Base-by-base conservation (phyloP, 2,329 filamentous ascomycete species). In the Fusarium nodosum region DNA sequence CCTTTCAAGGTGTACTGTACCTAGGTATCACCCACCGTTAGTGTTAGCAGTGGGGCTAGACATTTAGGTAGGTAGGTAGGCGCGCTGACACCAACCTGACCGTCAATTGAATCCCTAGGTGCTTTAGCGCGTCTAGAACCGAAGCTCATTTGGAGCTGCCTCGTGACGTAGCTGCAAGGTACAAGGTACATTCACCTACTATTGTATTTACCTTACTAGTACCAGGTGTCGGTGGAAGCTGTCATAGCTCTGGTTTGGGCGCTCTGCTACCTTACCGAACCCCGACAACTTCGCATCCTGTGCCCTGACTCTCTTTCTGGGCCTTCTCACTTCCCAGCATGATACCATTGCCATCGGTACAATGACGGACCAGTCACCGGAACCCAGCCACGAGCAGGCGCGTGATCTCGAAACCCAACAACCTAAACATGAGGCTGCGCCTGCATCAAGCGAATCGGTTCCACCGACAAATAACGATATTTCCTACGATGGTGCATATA, bases 291-390 rank as follows among this genome's bases (percentile, higher is more conserved):
- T 60, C 56, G 51, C 56, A 62, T 33, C 38, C 44, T 30, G 46
- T 42, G 36, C 50, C 48, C 56, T 56, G 50, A 33, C 62, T 72
- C 34, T 64, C 54, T 54, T 52, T 38, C 45, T 57, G 58, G 46
- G 65, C 64, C 34, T 47, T 46, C 16, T 62, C 56, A 30, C 57
- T 57, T 64, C 70, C 57, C 75, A 78, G 73, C 60, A 79, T 79
- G 77, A 75, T 60, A 73, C 59, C 69, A 71, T 68, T 68, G 60
- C 64, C 44, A 53, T 68, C 60, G 64, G 64, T 68, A 73, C 76
- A 78, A 83, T 83, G 82, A 83, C 81, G 76, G 78, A 82, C 72
- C 77, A 75, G 75, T 76, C 79, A 76, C 77, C 79, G 71, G 71
- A 74, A 60, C 70, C 69, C 74, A 77, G 75, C 75, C 75, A 76